Conservation (phyloP, 2,329 filamentous ascomycete species). For the Alternaria conjuncta region DNA sequence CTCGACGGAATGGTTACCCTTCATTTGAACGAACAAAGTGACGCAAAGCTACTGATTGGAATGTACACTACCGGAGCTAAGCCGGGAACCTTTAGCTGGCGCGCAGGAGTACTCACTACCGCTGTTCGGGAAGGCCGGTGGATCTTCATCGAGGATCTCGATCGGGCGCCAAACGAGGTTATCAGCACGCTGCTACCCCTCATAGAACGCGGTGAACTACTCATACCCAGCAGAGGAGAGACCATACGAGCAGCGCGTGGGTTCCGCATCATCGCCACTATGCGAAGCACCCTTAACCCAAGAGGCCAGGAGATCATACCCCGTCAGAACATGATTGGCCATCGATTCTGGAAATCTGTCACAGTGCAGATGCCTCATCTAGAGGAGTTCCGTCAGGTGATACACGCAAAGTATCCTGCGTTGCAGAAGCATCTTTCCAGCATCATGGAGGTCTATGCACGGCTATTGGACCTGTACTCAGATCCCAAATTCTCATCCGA, state of each 20-base stretch:
- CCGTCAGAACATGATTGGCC: constrained; percentile 73
- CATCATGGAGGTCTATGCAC: constrained; percentile 64
- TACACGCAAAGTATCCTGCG: constrained; percentile 72
- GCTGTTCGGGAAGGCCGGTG: constrained; percentile 93
- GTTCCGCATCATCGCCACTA: constrained; percentile 91
- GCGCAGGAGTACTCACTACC: constrained; percentile 88
- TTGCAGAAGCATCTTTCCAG: constrained; percentile 64
- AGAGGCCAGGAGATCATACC: constrained; percentile 75
- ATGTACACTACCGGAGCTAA: constrained; percentile 89
- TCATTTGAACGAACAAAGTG: constrained; percentile 96
- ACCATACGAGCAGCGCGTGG: constrained; percentile 80
- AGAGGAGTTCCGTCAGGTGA: constrained; percentile 76
- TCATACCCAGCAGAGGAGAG: constrained; percentile 89
- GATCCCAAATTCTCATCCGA: constrained; percentile 57
- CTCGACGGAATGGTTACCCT: constrained; percentile 86
- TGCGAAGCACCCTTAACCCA: constrained; percentile 72
- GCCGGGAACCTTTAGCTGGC: constrained; percentile 90
- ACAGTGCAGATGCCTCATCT: constrained; percentile 69
- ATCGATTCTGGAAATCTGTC: constrained; percentile 85
- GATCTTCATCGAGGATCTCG: constrained; percentile 96
- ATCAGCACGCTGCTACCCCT: constrained; percentile 91
- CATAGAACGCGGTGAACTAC: constrained; percentile 88
- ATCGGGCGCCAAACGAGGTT: constrained; percentile 92
- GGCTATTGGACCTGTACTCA: constrained; percentile 49
- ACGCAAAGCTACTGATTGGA: constrained; percentile 94